These are phyloP conservation scores for Naganishia antarctica DNA, from an alignment of 768 basidiomycete genomes.

Conservation along the genomic window DNA sequence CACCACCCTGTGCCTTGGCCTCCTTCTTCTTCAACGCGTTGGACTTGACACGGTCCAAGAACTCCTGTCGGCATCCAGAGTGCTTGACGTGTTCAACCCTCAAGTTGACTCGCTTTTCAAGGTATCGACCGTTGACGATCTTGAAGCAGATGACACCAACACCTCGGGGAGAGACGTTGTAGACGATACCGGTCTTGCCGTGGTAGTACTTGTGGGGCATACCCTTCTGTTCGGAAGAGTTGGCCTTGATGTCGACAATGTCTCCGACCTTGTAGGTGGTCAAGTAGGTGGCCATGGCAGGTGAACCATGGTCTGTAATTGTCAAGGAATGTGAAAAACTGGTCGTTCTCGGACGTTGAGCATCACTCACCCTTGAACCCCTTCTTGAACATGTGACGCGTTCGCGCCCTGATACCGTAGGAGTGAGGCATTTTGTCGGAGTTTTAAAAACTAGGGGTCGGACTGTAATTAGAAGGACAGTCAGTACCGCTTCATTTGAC, in stretches of 20 bases:
- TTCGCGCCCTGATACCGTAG: slow-evolving; percentile 99
- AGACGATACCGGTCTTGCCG: slow-evolving; percentile 95
- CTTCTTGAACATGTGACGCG: slow-evolving; percentile 99
- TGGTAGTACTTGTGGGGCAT: slow-evolving; percentile 56
- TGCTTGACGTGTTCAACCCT: slow-evolving; percentile 91
- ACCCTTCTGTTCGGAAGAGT: slow-evolving; percentile 98
- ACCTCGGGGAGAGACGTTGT: slow-evolving; percentile 91
- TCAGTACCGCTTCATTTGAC: not conserved
- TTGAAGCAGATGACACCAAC: slow-evolving; percentile 98
- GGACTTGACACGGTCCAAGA: slow-evolving; percentile 87
- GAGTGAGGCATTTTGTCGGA: slow-evolving; percentile 84
- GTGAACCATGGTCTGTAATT: slow-evolving; percentile 81
- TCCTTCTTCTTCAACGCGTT: slow-evolving; percentile 78
- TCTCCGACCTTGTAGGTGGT: slow-evolving; percentile 91
- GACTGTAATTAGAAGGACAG: slow-evolving; percentile 1
- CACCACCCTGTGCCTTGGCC: slow-evolving; percentile 86
- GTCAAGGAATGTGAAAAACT: not conserved
- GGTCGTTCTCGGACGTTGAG: slow-evolving; percentile 16
- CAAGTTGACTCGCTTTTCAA: slow-evolving; percentile 99
- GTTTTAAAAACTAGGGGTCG: slow-evolving; percentile 26
- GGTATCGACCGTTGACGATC: slow-evolving; percentile 95
- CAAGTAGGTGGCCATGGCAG: slow-evolving; percentile 88
- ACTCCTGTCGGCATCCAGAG: slow-evolving; percentile 97
- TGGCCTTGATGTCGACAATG: slow-evolving; percentile 99
- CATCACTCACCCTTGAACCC: slow-evolving; percentile 84